Conservation (phyloP, 139 green algal genomes). For the Haematococcus lacustris region DNA sequence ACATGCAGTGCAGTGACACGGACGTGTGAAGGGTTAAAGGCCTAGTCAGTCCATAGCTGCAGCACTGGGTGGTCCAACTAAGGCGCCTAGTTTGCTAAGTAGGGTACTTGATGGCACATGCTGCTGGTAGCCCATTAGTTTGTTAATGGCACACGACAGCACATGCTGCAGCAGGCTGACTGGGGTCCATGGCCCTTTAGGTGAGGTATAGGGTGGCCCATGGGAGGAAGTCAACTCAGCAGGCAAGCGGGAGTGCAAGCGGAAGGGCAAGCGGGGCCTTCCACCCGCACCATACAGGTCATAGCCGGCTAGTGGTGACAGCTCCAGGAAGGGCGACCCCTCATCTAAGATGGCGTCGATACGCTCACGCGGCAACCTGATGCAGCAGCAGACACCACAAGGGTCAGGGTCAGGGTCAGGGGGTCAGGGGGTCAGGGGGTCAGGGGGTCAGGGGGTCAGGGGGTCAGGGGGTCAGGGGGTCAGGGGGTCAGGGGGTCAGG, state of each 20-base stretch:
- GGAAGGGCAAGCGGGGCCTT: background rate
- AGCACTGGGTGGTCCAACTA: background rate
- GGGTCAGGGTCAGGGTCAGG: background rate
- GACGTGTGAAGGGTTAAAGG: background rate
- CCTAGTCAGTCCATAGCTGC: background rate
- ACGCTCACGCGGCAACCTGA: conserved; percentile 54
- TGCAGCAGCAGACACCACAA: background rate
- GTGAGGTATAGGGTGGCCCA: too few species aligned
- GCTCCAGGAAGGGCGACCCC: conserved; percentile 80
- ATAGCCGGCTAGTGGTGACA: conserved; percentile 70
- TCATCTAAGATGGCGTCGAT: conserved; percentile 68
- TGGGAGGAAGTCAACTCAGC: too few species aligned
- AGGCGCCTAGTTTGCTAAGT: background rate
- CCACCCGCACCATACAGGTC: conserved; percentile 62
- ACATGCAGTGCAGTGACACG: background rate
- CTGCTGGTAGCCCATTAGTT: background rate
- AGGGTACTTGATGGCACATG: background rate
- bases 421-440: background rate
- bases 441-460: background rate
- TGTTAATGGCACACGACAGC: background rate
- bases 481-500: background rate
- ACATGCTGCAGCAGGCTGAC: background rate
- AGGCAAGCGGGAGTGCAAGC: too few species aligned
- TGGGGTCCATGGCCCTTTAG: too few species aligned
- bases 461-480: background rate